phyloP scores from a whole-genome alignment of 108 stramenopile species.

The Pseudonitzschia pungens region DNA sequence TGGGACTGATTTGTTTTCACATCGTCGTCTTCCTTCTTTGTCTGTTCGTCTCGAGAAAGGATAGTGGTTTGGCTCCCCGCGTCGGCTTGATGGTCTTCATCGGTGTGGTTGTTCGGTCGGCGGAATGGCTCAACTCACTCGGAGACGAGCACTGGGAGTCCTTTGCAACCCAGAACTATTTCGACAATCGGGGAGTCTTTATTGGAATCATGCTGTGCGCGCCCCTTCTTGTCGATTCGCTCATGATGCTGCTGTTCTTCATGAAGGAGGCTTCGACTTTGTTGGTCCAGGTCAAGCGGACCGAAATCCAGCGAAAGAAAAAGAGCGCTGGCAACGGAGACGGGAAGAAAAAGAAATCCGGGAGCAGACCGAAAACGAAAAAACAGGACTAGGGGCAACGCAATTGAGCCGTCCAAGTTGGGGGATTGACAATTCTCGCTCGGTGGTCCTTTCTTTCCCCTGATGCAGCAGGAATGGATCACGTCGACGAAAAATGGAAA shows the following conservation, averaged over 20 bases:
- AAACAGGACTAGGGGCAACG: conserved; percentile 2
- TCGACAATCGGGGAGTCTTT: conserved; percentile 85
- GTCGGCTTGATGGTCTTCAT: conserved; percentile 68
- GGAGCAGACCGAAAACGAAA: conserved; percentile 5
- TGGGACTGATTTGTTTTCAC: conserved; percentile 65
- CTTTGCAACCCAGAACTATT: conserved; percentile 90
- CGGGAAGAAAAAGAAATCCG: conserved; percentile 10
- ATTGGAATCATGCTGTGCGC: conserved; percentile 80
- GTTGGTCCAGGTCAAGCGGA: conserved; percentile 68
- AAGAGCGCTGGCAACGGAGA: conserved; percentile 10
- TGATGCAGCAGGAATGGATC: too few relatives aligned
- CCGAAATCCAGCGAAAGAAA: conserved; percentile 54
- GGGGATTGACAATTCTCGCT: neutral
- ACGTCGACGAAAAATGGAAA: too few relatives aligned
- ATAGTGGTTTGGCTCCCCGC: conserved; percentile 43
- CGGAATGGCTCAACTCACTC: conserved; percentile 67
- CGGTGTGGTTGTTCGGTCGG: conserved; percentile 57
- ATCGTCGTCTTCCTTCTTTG: conserved; percentile 52
- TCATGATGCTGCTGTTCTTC: conserved; percentile 73
- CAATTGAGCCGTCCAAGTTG: neutral
- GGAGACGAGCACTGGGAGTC: conserved; percentile 62
- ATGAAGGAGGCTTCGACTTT: conserved; percentile 69
- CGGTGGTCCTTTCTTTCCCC: too few relatives aligned
- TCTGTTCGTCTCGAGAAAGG: conserved; percentile 38
- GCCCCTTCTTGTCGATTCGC: conserved; percentile 69